Percentiles rank a stretch among this genome's conserved stretches.
Evolutionary conservation across 306 rosid genomes (phyloP).

Genomic region (Carpinus viminea): DNA sequence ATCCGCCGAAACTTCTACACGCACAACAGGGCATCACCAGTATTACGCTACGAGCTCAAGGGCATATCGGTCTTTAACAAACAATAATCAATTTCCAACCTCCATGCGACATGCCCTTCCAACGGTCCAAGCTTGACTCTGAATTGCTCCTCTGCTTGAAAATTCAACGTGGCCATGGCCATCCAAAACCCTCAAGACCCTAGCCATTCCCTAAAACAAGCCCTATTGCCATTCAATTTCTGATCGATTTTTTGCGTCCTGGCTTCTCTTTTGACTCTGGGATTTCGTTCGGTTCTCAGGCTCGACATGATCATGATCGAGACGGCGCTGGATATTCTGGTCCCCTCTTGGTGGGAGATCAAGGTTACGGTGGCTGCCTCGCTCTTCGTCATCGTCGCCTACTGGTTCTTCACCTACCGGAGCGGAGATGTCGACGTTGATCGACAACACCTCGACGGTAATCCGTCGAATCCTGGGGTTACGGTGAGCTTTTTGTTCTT

Average conservation of each 20-base stretch:
- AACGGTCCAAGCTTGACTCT: conserved; percentile 72
- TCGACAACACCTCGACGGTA: conserved; percentile 42
- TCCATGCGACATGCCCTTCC: conserved; percentile 20
- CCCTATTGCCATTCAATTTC: not conserved
- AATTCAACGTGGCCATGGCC: conserved; percentile 36
- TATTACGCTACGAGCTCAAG: not conserved
- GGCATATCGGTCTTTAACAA: not conserved
- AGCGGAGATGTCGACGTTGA: conserved; percentile 37
- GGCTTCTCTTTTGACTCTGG: not conserved
- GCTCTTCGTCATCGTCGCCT: conserved; percentile 55
- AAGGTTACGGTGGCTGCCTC: conserved; percentile 77
- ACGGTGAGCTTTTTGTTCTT: not conserved
- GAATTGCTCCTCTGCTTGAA: conserved; percentile 29
- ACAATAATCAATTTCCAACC: not conserved
- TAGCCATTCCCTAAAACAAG: not conserved
- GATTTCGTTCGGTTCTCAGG: not conserved
- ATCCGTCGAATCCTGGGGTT: conserved; percentile 36
- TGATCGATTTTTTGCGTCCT: conserved; percentile 11
- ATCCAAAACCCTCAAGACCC: conserved; percentile 46
- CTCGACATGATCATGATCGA: conserved; percentile 41
- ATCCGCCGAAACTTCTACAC: not conserved
- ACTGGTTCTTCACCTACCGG: conserved; percentile 61
- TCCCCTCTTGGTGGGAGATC: conserved; percentile 85
- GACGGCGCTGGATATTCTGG: conserved; percentile 50
- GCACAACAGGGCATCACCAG: not conserved